A percentile compares a stretch with the other conserved stretches of the same genome.
Conservation (phyloP, 2,329 filamentous ascomycete species). For the Colletotrichum karsti region DNA sequence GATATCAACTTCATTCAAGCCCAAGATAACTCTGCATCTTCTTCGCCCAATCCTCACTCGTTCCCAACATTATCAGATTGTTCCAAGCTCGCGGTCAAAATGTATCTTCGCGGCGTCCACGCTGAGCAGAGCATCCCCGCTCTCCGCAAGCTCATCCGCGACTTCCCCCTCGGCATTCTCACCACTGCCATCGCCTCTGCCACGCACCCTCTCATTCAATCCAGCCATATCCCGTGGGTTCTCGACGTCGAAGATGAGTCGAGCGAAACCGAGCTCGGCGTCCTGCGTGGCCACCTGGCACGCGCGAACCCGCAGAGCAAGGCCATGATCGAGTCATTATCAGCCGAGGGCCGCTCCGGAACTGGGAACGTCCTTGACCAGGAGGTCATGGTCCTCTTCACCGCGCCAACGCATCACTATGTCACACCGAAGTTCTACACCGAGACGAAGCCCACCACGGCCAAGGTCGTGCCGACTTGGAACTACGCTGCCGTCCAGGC, state of each 20-base stretch:
- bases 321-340: constrained; percentile 60
- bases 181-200: constrained; percentile 67
- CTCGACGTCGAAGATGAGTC: constrained; percentile 57
- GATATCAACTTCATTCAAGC: not conserved
- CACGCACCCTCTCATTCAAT: constrained; percentile 60
- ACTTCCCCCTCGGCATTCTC: constrained; percentile 69
- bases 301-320: constrained; percentile 71
- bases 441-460: constrained; percentile 69
- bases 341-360: constrained; percentile 12
- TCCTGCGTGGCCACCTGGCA: constrained; percentile 69
- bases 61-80: too few relatives aligned
- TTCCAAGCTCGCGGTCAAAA: constrained; percentile 37
- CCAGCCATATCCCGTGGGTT: constrained; percentile 68
- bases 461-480: constrained; percentile 77
- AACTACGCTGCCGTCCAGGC: constrained; percentile 73
- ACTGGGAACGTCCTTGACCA: constrained; percentile 45
- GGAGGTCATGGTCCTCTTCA: constrained; percentile 73
- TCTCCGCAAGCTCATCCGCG: constrained; percentile 64
- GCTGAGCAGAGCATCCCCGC: constrained; percentile 57
- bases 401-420: constrained; percentile 64
- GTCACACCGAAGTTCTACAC: constrained; percentile 75
- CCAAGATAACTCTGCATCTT: too few relatives aligned
- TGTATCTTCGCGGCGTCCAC: constrained; percentile 67
- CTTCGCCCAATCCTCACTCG: too few relatives aligned
- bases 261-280: constrained; percentile 49